phyloP scores from a whole-genome alignment of 352 stramenopile species.

The Poterioochromonas sp. region DNA sequence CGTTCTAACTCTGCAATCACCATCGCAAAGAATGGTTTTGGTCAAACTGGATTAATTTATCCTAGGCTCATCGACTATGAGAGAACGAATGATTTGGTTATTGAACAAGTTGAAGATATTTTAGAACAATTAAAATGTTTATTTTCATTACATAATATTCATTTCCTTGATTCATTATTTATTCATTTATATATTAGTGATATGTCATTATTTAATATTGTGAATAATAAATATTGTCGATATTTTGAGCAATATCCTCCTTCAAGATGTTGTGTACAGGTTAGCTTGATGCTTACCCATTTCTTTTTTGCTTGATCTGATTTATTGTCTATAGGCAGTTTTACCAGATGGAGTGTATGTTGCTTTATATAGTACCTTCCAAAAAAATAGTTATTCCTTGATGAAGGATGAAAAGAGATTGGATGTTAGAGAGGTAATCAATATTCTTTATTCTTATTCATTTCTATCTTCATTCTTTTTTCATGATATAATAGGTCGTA shows the following conservation, averaged over 20 bases:
- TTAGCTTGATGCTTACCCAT: not conserved
- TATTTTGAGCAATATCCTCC: slow-evolving; percentile 68
- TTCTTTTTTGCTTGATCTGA: not conserved
- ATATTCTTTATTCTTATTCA: not conserved
- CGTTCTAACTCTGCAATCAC: not conserved
- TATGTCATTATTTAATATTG: slow-evolving; percentile 78
- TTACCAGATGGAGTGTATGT: slow-evolving; percentile 48
- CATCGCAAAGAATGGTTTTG: not conserved
- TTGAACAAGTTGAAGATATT: too few species aligned
- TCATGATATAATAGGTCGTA: slow-evolving; percentile 56
- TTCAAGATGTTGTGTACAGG: slow-evolving; percentile 66
- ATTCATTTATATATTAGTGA: slow-evolving; percentile 91
- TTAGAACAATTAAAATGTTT: not conserved
- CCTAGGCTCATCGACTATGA: not conserved
- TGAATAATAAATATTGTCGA: slow-evolving; percentile 85
- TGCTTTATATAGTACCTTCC: slow-evolving; percentile 78
- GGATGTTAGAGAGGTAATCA: not conserved
- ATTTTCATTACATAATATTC: slow-evolving; percentile 23
- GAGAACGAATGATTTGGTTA: slow-evolving; percentile 15
- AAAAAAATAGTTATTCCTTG: slow-evolving; percentile 57
- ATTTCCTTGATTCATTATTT: slow-evolving; percentile 78
- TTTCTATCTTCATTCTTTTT: not conserved
- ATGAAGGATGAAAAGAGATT: slow-evolving; percentile 44
- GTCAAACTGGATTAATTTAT: not conserved
- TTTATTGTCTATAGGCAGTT: slow-evolving; percentile 35